A percentile compares a stretch with the other conserved stretches of the same genome.
phyloP scores from a whole-genome alignment of 1,139 yeast species.

The Trichomonascaceae sp. region DNA sequence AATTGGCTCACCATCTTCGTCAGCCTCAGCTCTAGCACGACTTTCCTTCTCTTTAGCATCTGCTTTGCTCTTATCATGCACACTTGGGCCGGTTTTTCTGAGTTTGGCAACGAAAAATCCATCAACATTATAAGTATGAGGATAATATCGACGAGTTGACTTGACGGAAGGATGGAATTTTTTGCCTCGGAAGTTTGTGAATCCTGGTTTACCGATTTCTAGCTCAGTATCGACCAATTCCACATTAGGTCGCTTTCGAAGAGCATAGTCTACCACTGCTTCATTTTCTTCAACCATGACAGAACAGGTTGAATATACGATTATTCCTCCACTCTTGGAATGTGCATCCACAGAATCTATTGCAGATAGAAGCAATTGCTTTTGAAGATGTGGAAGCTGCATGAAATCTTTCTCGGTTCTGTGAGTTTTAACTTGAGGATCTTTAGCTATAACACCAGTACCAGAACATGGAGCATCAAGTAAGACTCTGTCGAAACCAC shows the following conservation, averaged over 20 bases:
- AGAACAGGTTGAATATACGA: slow-evolving; percentile 97
- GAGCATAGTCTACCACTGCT: slow-evolving; percentile 96
- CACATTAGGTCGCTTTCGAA: slow-evolving; percentile 94
- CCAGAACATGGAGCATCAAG: slow-evolving; percentile 99
- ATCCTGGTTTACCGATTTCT: slow-evolving; percentile 93
- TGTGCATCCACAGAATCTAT: slow-evolving; percentile 95
- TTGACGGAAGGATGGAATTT: slow-evolving; percentile 72
- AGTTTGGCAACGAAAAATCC: slow-evolving; percentile 97
- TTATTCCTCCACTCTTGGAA: slow-evolving; percentile 86
- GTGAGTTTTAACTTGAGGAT: slow-evolving; percentile 86
- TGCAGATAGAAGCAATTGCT: slow-evolving; percentile 87
- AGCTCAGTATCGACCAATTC: slow-evolving; percentile 91
- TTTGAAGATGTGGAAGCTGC: slow-evolving; percentile 94
- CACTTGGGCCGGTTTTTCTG: slow-evolving; percentile 82
- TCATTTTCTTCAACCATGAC: slow-evolving; percentile 98
- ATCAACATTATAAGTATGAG: slow-evolving; percentile 97
- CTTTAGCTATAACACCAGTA: slow-evolving; percentile 98
- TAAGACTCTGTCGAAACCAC: slow-evolving; percentile 92
- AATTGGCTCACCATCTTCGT: slow-evolving; percentile 62
- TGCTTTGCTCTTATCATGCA: slow-evolving; percentile 59
- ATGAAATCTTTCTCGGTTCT: slow-evolving; percentile 96
- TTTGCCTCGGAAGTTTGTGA: slow-evolving; percentile 89
- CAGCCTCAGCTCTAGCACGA: slow-evolving; percentile 65
- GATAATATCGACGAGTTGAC: slow-evolving; percentile 91
- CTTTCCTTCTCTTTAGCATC: slow-evolving; percentile 86